Evolutionary conservation across 768 basidiomycete genomes (phyloP).

Genomic region (Fomitopsis serialis): DNA sequence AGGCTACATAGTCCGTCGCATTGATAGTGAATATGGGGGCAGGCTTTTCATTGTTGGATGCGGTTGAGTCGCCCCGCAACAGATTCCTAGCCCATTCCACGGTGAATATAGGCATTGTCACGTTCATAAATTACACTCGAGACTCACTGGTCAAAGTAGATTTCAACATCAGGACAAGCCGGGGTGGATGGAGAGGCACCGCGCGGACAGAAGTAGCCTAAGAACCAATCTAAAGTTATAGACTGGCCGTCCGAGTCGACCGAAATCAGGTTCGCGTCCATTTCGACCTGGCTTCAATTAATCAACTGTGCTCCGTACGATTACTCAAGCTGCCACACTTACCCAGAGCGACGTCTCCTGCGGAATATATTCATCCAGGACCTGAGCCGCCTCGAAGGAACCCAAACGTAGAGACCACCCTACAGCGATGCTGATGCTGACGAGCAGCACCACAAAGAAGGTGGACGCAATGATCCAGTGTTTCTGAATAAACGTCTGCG

Average conservation of each 20-base stretch:
- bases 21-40: conserved; percentile 8
- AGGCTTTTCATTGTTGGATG: neutral
- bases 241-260: conserved; percentile 6
- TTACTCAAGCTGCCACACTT: neutral
- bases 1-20: conserved; percentile 3
- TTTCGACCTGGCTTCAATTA: conserved; percentile 4
- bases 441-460: neutral
- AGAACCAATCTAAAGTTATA: conserved; percentile 12
- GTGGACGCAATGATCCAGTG: conserved; percentile 1
- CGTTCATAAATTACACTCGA: too few relatives aligned
- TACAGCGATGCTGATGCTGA: conserved; percentile 7
- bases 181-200: neutral
- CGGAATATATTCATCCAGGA: conserved; percentile 5
- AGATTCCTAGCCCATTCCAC: too few relatives aligned
- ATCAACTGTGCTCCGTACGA: neutral
- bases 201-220: neutral
- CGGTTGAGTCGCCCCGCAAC: conserved; percentile 2
- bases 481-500: neutral
- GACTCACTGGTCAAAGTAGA: conserved; percentile 13
- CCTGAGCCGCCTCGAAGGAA: neutral
- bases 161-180: conserved; percentile 10
- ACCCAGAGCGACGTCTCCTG: conserved; percentile 1
- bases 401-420: conserved; percentile 1
- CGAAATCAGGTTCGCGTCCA: conserved; percentile 9
- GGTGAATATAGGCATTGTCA: too few relatives aligned